Evolutionary conservation across 805 yeast species (phyloP), one percentile per base, ranked within the genome.

Genomic region (Phaffomyces thermotolerans): DNA sequence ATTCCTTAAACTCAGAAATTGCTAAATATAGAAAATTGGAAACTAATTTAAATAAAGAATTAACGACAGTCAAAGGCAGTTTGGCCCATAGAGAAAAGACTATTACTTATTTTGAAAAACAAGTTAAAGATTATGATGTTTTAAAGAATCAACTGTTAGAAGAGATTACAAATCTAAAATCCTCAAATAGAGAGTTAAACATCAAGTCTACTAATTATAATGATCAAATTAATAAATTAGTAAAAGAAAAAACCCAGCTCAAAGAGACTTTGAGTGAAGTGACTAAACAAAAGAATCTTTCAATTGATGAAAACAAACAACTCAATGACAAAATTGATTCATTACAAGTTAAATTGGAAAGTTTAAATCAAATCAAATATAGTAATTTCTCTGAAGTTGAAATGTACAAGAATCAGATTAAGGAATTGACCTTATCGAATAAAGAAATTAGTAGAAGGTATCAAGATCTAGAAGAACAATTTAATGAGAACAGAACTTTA

Each of bases 401-500:
- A 34, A 51, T 68, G 0, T 53, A 78, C 46, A 81, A 75, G 53
- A 81, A 78, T 50, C 88, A 85, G 57, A 76, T 80, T 46, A 91
- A 86, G 41, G 95, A 87, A 54, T 59, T 84, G 40, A 57, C 72
- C 3, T 74, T 84, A 72, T 77, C 84, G 42, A 64, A 80, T 34
- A 75, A 75, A 47, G 98, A 93, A 52, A 67, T 79, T 2, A 72
- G 71, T 36, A 69, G 69, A 42, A 73, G 76, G 49, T 68, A 76
- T 20, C 89, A 84, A 44, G 74, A 78, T 2, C 59, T 90, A 25
- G 89, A 85, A 52, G 95, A 88, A 44, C 96, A 90, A 56, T 64
- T 91, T n/a, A 67, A 74, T 10, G 97, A 90, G 45, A 68, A 85
- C 5, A 74, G 87, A 43, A 73, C 76, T 29, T 69, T 81, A 61